Base-by-base conservation (phyloP, 306 rosid species). In the Sesbania bispinosa region DNA sequence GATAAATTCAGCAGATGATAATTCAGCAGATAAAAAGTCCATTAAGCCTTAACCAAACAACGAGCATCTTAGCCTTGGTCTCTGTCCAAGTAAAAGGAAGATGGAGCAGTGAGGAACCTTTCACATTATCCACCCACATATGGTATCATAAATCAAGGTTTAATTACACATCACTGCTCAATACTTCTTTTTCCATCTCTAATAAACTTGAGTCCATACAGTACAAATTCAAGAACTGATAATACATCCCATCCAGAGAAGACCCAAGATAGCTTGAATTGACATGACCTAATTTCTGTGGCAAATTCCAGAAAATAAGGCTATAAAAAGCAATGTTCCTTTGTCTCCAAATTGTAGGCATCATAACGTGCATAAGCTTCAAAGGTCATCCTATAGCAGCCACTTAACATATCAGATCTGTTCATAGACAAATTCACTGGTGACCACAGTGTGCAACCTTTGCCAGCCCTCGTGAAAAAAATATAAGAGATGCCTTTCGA, bases 351-450 rank as follows among this genome's bases (percentile, higher is more conserved):
- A 83, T 32, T 11, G 78, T 55, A 76, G 82, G 81, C 83, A 73
- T 66, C 85, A 66, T 52, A 71, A 54, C 41, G 79, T 63, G 83
- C 80, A 68, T 45, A 83, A 68, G 93, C 97, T 80, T 82, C 87
- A 78, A 38, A 26, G 81, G 69, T 78, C 85, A 90, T 79, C 86
- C 91, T 72, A 90, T 76, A 73, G 93, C 90, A 84, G 86, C 92
- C 82, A 66, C 88, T 78, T n/a, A 77, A 82, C 79, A 80, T 81
- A 79, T 59, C 59, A 77, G 45, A 85, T 89, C 94, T 87, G 98
- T 86, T 88, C 84, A 85, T 72, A 71, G 83, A 88, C 87, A 94
- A 86, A 89, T 79, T 76, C 83, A 85, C 85, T 70, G 60, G 90
- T 86, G 86, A 90, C 86, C 84, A 79, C n/a, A 13, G 63, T 75